Conservation (phyloP, 768 basidiomycete species). For the Lactarius sanguifluus region DNA sequence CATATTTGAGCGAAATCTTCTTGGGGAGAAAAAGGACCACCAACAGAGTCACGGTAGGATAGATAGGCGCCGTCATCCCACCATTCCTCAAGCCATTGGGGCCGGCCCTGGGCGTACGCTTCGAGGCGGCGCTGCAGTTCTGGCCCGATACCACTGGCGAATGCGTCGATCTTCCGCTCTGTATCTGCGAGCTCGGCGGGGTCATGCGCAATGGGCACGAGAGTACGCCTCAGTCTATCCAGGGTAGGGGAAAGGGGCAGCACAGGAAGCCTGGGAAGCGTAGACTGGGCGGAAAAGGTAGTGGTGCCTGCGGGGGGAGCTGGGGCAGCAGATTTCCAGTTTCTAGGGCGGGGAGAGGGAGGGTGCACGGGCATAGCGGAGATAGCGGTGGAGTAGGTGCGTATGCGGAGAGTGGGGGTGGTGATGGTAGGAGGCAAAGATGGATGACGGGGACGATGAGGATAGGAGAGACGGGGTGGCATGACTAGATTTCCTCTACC, state of each 20-base stretch:
- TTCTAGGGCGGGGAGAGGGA: constrained; percentile 42
- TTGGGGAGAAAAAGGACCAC: constrained; percentile 30
- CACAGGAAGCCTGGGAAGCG: constrained; percentile 74
- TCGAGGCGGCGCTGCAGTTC: constrained; percentile 67
- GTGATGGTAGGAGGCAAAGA: neutral
- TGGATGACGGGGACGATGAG: neutral
- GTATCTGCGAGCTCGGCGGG: constrained; percentile 56
- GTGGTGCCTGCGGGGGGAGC: constrained; percentile 46
- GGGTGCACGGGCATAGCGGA: constrained; percentile 17
- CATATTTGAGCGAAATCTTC: constrained; percentile 11
- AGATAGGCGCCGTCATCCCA: constrained; percentile 89
- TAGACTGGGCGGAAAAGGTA: constrained; percentile 65
- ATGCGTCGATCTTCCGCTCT: constrained; percentile 64
- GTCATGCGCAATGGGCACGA: constrained; percentile 72
- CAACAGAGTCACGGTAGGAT: constrained; percentile 80
- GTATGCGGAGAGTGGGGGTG: neutral
- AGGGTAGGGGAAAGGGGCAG: constrained; percentile 67
- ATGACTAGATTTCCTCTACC: neutral
- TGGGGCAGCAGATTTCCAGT: constrained; percentile 77
- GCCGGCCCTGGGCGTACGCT: constrained; percentile 49
- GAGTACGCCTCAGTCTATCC: constrained; percentile 61
- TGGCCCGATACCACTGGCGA: constrained; percentile 44
- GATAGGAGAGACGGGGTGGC: neutral
- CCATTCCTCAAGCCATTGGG: constrained; percentile 92
- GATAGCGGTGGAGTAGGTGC: neutral